Evolutionary conservation across 352 stramenopile species (phyloP), one percentile per base, ranked within the genome.

Genomic region (Pythium periplocum): DNA sequence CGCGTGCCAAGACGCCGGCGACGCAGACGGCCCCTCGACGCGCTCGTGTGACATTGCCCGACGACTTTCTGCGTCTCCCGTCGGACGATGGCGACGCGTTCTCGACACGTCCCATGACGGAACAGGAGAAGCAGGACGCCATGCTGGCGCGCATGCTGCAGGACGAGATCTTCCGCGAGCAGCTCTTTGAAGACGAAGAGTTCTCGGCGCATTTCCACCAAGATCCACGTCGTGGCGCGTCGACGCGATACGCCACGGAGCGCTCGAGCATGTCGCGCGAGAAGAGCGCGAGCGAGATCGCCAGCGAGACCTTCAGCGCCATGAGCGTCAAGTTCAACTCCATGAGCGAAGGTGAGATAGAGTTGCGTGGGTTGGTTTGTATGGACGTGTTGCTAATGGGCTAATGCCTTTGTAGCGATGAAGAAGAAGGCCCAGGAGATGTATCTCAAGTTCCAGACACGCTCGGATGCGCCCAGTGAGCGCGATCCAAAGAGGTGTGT

Each of bases 361-460:
- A 2, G 6, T 3, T 36, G 48, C 46, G 11, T 53, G 9, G 26
- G 41, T 41, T 39, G 17, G 17, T 26, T 26, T 26, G 17, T 26
- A 26, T 26, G 17, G 17, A 26, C 17, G 17, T 26, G 17, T 26
- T 26, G 17, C 17, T 26, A 26, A 26, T 26, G 17, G 17, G 17
- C 17, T 26, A 26, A 26, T 26, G 17, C 17, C 17, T 45, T 43
- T 44, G 4, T 49, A 94, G 83, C 58, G 6, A 87, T 89, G 72
- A 89, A 89, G 57, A 74, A 63, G 61, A 88, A 87, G 57, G 86
- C 86, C 58, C 69, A 87, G 45, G 73, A 90, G 17, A 86, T 90
- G 76, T 94, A 92, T 61, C 67, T 85, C 66, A 81, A 75, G 45
- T 92, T 91, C 65, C 82, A 91, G 66, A 86, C 80, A 46, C 71